Evolutionary conservation across 2,329 filamentous ascomycete species (phyloP), one percentile per base, ranked within the genome.

Genomic region (Calonectria leucothoes): DNA sequence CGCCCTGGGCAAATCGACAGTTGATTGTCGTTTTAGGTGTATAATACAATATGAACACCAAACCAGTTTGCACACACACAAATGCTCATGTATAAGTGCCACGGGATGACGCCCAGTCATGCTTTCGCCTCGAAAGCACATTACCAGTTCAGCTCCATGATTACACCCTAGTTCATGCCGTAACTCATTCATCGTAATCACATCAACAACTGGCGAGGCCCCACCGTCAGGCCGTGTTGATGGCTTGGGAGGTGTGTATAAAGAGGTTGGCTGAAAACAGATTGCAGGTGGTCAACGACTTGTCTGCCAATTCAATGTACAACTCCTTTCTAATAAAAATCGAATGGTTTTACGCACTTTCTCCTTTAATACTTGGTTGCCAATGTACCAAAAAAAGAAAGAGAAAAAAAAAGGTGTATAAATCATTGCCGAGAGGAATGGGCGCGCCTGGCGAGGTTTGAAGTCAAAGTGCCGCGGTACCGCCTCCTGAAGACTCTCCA

Each of bases 291-390:
- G 94, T 0, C 94, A 96, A 81, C 90, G 94, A 77, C 90, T 95
- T 0, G 95, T 95, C 80, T 95, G 94, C 82, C 90, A 94, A 42
- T 96, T 95, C 82, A 93, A 91, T 23, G 91, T 91, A 0, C 90
- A 93, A 0, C 89, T 90, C 27, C 83, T 95, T 25, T 93, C 92
- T 10, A 91, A 86, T 12, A 87, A 87, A 80, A 78, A 84, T 77
- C 42, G 15, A 14, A 27, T 61, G 6, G 20, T 14, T 25, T 1
- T 14, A 6, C 1, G 8, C 35, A 6, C 7, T 37, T 17, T 14
- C 7, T 39, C 15, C 8, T 69, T 73, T 10, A 70, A 52, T 23
- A 1, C 37, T 15, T 1, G 37, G 11, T 39, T 52, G 17, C 59
- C 63, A 39, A 75, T 35, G 25, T 25, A 10, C 6, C 10, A 5